Conservation (phyloP, 2,329 filamentous ascomycete genomes). For the Epichloe amarillans region DNA sequence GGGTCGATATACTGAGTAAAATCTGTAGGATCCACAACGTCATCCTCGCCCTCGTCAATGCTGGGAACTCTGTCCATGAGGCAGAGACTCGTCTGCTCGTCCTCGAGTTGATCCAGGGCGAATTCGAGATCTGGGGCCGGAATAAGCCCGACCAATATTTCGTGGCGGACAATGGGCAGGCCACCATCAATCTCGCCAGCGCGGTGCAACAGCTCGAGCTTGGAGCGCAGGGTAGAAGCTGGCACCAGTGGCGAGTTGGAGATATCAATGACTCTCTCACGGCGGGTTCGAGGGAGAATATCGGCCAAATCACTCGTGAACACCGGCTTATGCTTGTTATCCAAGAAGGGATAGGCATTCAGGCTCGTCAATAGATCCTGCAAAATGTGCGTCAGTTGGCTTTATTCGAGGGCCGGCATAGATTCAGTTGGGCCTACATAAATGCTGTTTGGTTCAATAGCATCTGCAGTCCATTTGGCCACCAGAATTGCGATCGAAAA, state of each 20-base stretch:
- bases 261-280: slow-evolving; percentile 77
- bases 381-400: slow-evolving; percentile 7
- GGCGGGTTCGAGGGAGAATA: slow-evolving; percentile 64
- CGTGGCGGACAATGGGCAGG: slow-evolving; percentile 69
- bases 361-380: slow-evolving; percentile 86
- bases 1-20: slow-evolving; percentile 89
- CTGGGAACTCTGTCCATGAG: slow-evolving; percentile 61
- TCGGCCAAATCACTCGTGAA: slow-evolving; percentile 83
- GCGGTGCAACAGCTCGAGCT: slow-evolving; percentile 69
- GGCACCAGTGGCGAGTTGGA: slow-evolving; percentile 67
- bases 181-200: slow-evolving; percentile 87
- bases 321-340: slow-evolving; percentile 84
- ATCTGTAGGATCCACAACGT: slow-evolving; percentile 55
- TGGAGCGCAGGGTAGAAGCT: slow-evolving; percentile 61
- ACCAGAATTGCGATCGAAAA: slow-evolving; percentile 87
- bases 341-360: slow-evolving; percentile 96
- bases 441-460: slow-evolving; percentile 85
- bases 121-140: slow-evolving; percentile 90
- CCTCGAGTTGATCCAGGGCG: slow-evolving; percentile 69
- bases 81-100: slow-evolving; percentile 63
- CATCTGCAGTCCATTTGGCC: slow-evolving; percentile 97
- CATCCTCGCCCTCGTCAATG: slow-evolving; percentile 51
- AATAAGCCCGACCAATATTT: slow-evolving; percentile 75
- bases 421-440: slow-evolving; percentile 43
- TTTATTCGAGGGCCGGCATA: not conserved